These are phyloP conservation scores for Dioscorea cayenensis DNA, from an alignment of 116 monocot species.

Conservation along the genomic window DNA sequence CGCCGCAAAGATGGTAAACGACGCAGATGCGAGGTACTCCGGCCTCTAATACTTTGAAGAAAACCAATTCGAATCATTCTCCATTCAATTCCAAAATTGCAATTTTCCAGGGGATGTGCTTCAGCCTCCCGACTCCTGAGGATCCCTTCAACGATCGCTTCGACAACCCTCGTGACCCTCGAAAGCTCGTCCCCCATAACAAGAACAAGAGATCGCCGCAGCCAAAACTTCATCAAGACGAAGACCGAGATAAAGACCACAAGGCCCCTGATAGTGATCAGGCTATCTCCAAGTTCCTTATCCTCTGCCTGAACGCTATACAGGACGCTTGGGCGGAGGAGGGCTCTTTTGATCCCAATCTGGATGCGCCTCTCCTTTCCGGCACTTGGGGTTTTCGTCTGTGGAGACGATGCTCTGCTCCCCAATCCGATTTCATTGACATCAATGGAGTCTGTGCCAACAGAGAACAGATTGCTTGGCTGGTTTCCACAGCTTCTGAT, in stretches of 20 bases:
- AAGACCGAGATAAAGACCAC: not conserved
- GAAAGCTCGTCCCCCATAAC: not conserved
- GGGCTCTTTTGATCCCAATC: not conserved
- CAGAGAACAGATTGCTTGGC: constrained; percentile 78
- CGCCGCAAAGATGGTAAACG: constrained; percentile 78
- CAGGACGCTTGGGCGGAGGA: constrained; percentile 40
- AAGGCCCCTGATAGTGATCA: not conserved
- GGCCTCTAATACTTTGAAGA: not conserved
- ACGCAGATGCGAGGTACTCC: constrained; percentile 65
- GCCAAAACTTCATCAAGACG: not conserved
- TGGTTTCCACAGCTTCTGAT: constrained; percentile 58
- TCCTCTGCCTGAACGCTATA: constrained; percentile 69
- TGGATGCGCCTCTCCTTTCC: constrained; percentile 13
- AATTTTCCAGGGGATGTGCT: constrained; percentile 71
- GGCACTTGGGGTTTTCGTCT: constrained; percentile 67
- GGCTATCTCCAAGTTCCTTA: constrained; percentile 54
- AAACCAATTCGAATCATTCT: not conserved
- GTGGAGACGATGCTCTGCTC: constrained; percentile 38
- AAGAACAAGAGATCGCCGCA: not conserved
- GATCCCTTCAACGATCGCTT: constrained; percentile 79
- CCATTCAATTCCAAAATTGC: not conserved
- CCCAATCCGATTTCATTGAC: constrained; percentile 33
- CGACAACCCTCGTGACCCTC: constrained; percentile 22
- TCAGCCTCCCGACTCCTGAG: constrained; percentile 71
- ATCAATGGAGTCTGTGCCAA: constrained; percentile 30